Evolutionary conservation across 345 rosid species (phyloP), one percentile per base, ranked within the genome.

Genomic region (Dipteronia sinensis): DNA sequence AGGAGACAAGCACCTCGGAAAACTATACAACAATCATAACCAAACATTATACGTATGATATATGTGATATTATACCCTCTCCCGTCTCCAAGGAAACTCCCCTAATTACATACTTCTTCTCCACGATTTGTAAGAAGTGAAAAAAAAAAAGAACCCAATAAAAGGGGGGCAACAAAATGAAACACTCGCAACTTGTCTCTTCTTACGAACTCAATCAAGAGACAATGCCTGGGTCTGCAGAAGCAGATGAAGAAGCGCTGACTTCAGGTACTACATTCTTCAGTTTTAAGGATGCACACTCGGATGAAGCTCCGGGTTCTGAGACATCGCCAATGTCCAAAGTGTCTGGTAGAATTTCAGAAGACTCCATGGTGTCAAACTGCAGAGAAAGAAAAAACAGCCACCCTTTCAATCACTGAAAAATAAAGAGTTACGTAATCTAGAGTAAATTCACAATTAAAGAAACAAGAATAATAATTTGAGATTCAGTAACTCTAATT

Each of bases 321-420:
- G 92, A 81, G n/a, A 90, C 87, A 77, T 95, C 99, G 9, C 98
- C 94, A 53, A 92, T 95, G 83, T 93, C 98, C 83, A 93, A 80
- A 15, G 91, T 84, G 67, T 93, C 98, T 0, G 96, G 98, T 69
- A 95, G 97, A 72, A 80, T 86, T 85, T 82, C 93, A 27, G 88
- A 67, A 65, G 88, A 86, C 76, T 90, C 97, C 51, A 77, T 51
- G 13, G 78, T 71, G 82, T 86, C 83, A 77, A 79, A 85, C 98
- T 93, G 92, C 72, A 79, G 4, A 65, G 12, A 38, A 61, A 58
- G 2, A 61, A 10, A 38, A 55, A 58, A 73, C 76, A 67, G 34
- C 49, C 83, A n/a, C 6, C 17, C 51, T 76, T 72, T 77, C 29
- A 31, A 62, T 68, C 46, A 46, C 31, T 2, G 3, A 73, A 23